phyloP scores from a whole-genome alignment of 2,329 filamentous ascomycete species.

The Didymella keratinophila region DNA sequence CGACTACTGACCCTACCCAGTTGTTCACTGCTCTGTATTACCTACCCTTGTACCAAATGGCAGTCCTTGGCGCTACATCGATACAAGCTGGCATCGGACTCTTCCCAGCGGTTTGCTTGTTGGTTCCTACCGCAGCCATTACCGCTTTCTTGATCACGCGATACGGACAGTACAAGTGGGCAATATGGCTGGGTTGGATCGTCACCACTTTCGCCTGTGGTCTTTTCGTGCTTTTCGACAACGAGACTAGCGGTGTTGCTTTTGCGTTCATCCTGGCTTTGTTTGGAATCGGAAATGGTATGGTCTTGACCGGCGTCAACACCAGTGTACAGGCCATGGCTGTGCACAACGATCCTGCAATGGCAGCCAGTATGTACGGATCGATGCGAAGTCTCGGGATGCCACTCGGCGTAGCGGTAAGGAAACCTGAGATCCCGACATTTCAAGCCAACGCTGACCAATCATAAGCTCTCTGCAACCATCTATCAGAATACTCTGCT shows the following conservation, averaged over 20 bases:
- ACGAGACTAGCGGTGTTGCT: neutral
- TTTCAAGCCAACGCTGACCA: neutral
- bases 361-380: constrained; percentile 50
- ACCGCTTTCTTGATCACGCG: neutral
- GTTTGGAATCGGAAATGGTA: constrained; percentile 30
- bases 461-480: neutral
- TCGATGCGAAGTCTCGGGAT: constrained; percentile 54
- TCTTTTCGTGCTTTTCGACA: neutral
- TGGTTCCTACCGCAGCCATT: neutral
- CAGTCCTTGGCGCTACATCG: neutral
- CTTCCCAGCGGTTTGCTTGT: neutral
- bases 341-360: constrained; percentile 36
- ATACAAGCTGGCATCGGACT: neutral
- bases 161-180: neutral
- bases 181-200: neutral
- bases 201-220: neutral
- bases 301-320: constrained; percentile 52
- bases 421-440: neutral
- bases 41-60: neutral
- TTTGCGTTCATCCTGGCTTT: neutral
- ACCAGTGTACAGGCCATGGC: constrained; percentile 51
- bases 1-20: neutral
- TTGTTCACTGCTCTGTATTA: neutral
- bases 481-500: neutral
- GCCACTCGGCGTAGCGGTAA: constrained; percentile 53